phyloP scores from a whole-genome alignment of 345 rosid species.

The Camelina sativa region DNA sequence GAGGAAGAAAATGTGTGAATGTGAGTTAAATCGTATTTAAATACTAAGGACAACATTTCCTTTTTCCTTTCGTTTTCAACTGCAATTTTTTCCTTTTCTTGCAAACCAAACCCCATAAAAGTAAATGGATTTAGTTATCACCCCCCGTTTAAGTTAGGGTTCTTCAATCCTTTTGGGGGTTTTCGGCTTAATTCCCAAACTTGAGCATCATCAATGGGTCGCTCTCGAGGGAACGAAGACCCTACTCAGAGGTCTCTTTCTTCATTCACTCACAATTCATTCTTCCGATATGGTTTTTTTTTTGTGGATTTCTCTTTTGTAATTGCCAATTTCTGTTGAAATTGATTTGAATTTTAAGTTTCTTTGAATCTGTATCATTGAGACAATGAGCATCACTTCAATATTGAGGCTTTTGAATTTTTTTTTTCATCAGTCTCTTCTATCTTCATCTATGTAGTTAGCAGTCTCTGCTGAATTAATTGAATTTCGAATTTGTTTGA shows the following conservation, averaged over 20 bases:
- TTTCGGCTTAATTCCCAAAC: background rate
- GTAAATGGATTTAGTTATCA: background rate
- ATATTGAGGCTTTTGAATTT: background rate
- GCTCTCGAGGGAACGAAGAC: slow-evolving; percentile 97
- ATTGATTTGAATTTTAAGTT: background rate
- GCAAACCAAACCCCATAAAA: background rate
- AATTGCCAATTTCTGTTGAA: background rate
- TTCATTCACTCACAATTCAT: background rate
- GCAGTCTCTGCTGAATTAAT: background rate
- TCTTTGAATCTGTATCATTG: background rate
- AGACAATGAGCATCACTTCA: slow-evolving; percentile 5
- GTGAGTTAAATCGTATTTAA: background rate
- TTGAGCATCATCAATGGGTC: slow-evolving; percentile 64
- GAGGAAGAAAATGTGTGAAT: background rate
- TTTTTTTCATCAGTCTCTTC: background rate
- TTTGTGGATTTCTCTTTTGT: slow-evolving; percentile 2
- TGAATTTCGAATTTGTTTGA: background rate
- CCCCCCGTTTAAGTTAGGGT: background rate
- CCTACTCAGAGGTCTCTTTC: slow-evolving; percentile 79
- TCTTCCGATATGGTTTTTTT: slow-evolving; percentile 1
- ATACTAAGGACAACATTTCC: background rate
- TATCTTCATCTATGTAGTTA: slow-evolving; percentile 23
- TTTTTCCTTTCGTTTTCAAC: background rate
- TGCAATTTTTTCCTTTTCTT: background rate
- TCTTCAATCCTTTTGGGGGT: background rate